Percentiles rank a stretch among this genome's conserved stretches.
These are phyloP conservation scores for Plasmodium inui DNA, from an alignment of 169 alveolate species.

Conservation along the genomic window DNA sequence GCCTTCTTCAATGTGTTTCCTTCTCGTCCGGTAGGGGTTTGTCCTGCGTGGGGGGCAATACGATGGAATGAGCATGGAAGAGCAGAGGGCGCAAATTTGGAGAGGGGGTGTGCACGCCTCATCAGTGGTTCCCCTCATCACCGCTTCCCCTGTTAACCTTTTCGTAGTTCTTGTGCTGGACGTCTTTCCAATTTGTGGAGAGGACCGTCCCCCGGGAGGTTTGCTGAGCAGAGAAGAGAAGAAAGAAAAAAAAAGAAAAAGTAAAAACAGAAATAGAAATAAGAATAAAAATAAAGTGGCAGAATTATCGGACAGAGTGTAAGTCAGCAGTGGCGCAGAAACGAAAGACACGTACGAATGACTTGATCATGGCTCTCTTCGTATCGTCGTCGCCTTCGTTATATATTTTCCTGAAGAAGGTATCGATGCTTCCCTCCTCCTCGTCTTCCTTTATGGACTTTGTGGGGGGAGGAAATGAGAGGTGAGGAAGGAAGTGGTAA, in stretches of 20 bases:
- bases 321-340: neutral
- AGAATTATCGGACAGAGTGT: neutral
- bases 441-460: conserved; percentile 51
- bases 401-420: conserved; percentile 39
- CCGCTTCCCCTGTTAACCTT: neutral
- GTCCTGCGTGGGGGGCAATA: neutral
- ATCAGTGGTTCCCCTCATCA: neutral
- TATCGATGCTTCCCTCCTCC: conserved; percentile 26
- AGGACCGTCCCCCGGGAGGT: conserved; percentile 50
- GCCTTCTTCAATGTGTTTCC: neutral
- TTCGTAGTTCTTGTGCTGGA: conserved; percentile 44
- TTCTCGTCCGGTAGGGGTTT: neutral
- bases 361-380: conserved; percentile 57
- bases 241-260: neutral
- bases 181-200: conserved; percentile 71
- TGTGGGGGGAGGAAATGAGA: neutral
- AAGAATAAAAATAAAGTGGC: neutral
- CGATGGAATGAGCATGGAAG: neutral
- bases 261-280: neutral
- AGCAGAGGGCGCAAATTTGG: neutral
- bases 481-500: neutral
- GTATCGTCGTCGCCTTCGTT: conserved; percentile 65
- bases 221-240: conserved; percentile 10
- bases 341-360: conserved; percentile 11
- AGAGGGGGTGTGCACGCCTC: neutral